Base-by-base conservation (phyloP, 768 basidiomycete species). In the Pisolithus microcarpus region DNA sequence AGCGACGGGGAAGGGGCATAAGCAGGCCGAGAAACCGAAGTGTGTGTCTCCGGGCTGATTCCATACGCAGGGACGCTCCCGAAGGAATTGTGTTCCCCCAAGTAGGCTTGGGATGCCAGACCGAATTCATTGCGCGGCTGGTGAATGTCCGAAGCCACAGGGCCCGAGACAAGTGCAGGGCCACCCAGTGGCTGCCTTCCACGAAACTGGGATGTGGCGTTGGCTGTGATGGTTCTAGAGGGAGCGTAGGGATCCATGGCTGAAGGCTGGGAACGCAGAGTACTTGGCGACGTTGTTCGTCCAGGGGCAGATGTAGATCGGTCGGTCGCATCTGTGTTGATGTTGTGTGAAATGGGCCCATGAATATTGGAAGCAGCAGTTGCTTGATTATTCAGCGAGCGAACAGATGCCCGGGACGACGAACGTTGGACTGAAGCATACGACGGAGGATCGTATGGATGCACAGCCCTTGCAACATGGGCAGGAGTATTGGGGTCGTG, bases 1-100 rank as follows among this genome's bases (percentile, higher is more conserved):
- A 91, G 71, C 0, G 91, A 90, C 0, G 91, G 87, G 0, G 90
- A 92, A 16, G 90, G 90, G 1, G 88, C 88, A 65, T 92, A 92
- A 13, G 79, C 76, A 3, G 74, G 70, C 43, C 77, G 77, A 13
- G 72, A 68, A 9, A 74, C 64, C 38, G 69, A 58, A 10, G 63
- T 38, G 8, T 62, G 54, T 38, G 65, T 58, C 6, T 69, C 65
- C 42, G 64, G 69, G 21, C 51, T 60, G 24, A 51, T 51, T 34
- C 53, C 48, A 40, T 59, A 54, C 11, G 51, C 60, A 52, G 57
- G 30, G 15, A 55, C 61, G 30, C 53, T 48, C 16, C 23, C 42
- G 24, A 60, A 56, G 16, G 52, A 48, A 46, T 46, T 56, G 24
- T 62, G 54, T 43, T 61, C 64, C 19, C 52, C 46, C 2, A 55